Base-by-base conservation (phyloP, 73 alveolate species). In the Stentor roeselii region DNA sequence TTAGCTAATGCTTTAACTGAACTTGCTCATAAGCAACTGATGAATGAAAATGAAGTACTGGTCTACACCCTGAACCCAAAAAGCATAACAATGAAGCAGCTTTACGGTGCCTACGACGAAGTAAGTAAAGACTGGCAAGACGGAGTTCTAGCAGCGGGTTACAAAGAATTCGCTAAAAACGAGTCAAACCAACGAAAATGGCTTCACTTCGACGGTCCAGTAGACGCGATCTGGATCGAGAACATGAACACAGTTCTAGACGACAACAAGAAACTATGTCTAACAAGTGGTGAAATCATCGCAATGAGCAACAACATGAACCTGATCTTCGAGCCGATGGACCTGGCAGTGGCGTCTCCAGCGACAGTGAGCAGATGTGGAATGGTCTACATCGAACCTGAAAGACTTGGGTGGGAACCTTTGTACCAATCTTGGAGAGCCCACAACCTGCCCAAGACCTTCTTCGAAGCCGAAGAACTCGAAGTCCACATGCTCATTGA, bases 201-300 rank as follows among this genome's bases (percentile, higher is more conserved):
- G 99, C 78, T 98, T 75, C 93, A 95, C 30, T 97, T 98, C 76
- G 99, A 98, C 90, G 99, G 99, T 0, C 99, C 99, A 39, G 98
- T 98, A 41, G 99, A 98, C 88, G 99, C 99, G 3, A 94, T 97
- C 86, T 98, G 99, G 99, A 98, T 98, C 42, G 99, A 98, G 88
- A 97, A 98, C 93, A 98, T 98, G 99, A 97, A 96, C 87, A 93
- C 98, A 4, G 98, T 95, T 76, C 89, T 95, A 15, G 99, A 97
- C 87, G 99, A 97, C 89, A 95, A 96, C 93, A 96, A 98, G 91
- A 95, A 97, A 89, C 95, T 98, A 36, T 98, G 99, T 76, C 87
- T 96, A 86, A 97, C 92, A 96, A 90, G 97, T 76, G 99, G 99
- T 31, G 99, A 97, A 78, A 96, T 96, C 92, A 95, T 98, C 42